Conservation (phyloP, 176 grass and related monocot genomes). For the Raddia guianensis region DNA sequence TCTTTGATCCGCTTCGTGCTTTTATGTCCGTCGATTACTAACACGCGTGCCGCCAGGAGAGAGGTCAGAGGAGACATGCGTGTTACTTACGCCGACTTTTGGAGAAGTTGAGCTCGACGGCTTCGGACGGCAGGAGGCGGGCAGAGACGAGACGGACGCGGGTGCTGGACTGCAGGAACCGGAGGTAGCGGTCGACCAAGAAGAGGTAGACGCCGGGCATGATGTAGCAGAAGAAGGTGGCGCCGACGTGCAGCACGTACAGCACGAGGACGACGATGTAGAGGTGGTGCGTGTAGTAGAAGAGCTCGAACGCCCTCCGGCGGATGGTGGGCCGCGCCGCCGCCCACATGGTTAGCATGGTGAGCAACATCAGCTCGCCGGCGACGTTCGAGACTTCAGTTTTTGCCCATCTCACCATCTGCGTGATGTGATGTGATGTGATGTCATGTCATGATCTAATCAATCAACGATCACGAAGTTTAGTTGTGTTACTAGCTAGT, state of each 20-base stretch:
- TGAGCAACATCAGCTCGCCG: conserved; percentile 52
- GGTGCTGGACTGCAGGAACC: conserved; percentile 62
- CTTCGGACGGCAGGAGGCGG: conserved; percentile 49
- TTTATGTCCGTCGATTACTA: too few relatives aligned
- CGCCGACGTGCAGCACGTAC: conserved; percentile 57
- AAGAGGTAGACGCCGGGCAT: conserved; percentile 62
- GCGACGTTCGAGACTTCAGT: conserved; percentile 42
- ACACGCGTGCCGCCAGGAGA: too few relatives aligned
- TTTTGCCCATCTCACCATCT: conserved; percentile 62
- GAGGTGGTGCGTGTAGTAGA: conserved; percentile 70
- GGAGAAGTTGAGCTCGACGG: conserved; percentile 69
- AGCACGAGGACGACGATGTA: conserved; percentile 56
- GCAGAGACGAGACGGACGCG: conserved; percentile 52
- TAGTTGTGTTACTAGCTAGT: too few relatives aligned
- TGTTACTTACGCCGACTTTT: conserved; percentile 46
- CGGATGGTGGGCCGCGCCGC: conserved; percentile 53
- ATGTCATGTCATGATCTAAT: too few relatives aligned
- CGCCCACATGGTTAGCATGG: conserved; percentile 50
- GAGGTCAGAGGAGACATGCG: too few relatives aligned
- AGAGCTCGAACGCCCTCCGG: conserved; percentile 63
- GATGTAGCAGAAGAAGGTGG: conserved; percentile 37
- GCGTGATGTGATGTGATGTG: not conserved
- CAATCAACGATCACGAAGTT: too few relatives aligned
- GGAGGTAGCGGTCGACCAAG: conserved; percentile 63
- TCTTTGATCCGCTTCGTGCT: too few relatives aligned